Percentiles rank a stretch among this genome's conserved stretches.
phyloP scores from a whole-genome alignment of 768 basidiomycete genomes.

The Serendipita sp. region DNA sequence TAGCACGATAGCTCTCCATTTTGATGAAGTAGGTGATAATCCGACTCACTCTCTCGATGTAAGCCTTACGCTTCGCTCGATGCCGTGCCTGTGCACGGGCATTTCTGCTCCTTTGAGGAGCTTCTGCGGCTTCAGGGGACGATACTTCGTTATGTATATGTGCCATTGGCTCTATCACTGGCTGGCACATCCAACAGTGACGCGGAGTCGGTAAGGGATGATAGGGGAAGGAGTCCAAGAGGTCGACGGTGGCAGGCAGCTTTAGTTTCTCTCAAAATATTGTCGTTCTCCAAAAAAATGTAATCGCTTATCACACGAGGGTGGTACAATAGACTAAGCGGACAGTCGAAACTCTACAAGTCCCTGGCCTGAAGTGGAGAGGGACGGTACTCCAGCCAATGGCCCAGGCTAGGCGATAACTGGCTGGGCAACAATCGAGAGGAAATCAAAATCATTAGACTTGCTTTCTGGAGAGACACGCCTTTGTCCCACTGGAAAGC shows the following conservation, averaged over 20 bases:
- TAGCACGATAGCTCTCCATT: conserved; percentile 9
- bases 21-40: conserved; percentile 6
- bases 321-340: too few relatives aligned
- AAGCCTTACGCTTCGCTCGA: conserved; percentile 83
- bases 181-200: neutral
- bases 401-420: too few relatives aligned
- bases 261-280: neutral
- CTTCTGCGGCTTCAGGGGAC: neutral
- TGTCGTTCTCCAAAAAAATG: too few relatives aligned
- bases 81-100: conserved; percentile 80
- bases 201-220: neutral
- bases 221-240: neutral
- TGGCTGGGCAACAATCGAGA: too few relatives aligned
- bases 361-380: too few relatives aligned
- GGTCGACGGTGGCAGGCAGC: neutral
- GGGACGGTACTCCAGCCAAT: too few relatives aligned
- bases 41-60: conserved; percentile 64
- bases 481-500: too few relatives aligned
- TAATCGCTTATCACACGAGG: too few relatives aligned
- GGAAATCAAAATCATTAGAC: too few relatives aligned
- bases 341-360: too few relatives aligned
- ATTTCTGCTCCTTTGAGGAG: conserved; percentile 70
- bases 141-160: neutral
- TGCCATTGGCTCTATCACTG: neutral
- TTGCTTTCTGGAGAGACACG: too few relatives aligned